Evolutionary conservation across 163 green algal species (phyloP).

Genomic region (Trebouxia gelatinosa): DNA sequence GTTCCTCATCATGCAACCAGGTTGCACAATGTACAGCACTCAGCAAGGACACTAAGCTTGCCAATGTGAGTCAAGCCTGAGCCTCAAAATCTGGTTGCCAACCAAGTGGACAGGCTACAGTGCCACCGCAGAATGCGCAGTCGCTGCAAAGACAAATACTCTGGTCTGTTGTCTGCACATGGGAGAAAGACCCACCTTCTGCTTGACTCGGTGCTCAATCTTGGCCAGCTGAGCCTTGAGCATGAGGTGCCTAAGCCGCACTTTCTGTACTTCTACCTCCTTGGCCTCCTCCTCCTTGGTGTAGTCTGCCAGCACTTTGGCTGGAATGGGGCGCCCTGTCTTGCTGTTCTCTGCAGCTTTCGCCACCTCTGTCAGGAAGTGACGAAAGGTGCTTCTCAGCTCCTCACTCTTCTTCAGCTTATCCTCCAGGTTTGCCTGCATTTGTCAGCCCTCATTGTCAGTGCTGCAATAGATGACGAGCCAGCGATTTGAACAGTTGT

Average conservation of each 20-base stretch:
- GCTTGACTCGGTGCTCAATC: conserved; percentile 26
- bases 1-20: no score
- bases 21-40: no score
- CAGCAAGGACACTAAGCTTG: no score
- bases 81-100: no score
- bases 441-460: no score
- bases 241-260: conserved; percentile 27
- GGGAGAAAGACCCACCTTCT: conserved; percentile 13
- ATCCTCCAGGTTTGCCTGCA: conserved; percentile 28
- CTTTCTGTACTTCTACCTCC: conserved; percentile 10
- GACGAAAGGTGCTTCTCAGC: conserved; percentile 4
- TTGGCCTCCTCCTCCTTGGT: conserved; percentile 1
- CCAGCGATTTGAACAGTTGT: no score
- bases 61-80: no score
- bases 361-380: conserved; percentile 26
- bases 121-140: no score
- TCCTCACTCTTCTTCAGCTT: conserved; percentile 29
- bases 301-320: conserved; percentile 12
- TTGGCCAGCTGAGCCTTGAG: conserved; percentile 18
- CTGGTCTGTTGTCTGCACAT: no score
- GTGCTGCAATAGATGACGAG: no score
- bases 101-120: no score
- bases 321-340: conserved; percentile 8
- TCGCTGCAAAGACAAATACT: no score
- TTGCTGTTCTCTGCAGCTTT: conserved; percentile 23